Evolutionary conservation across 2,329 filamentous ascomycete genomes (phyloP).

Genomic region (Pezicula radicicola): DNA sequence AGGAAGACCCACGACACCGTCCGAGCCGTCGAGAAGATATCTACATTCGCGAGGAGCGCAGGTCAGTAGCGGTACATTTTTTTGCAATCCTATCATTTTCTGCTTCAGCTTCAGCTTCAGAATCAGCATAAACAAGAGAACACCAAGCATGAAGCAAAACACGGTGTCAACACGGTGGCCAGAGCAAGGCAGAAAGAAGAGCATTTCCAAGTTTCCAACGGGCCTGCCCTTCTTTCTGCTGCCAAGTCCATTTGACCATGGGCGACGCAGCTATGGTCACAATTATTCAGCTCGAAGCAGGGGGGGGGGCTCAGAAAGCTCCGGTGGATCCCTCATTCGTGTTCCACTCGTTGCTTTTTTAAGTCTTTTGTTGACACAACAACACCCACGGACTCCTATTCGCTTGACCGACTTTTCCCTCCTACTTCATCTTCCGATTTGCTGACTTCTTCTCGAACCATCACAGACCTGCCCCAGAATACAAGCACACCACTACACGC

Average conservation of each 20-base stretch:
- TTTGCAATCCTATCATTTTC: not conserved
- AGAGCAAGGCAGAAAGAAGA: no score
- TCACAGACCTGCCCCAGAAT: constrained; percentile 27
- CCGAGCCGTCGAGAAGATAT: constrained; percentile 58
- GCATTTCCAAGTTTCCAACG: no score
- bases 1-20: constrained; percentile 74
- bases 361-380: constrained; percentile 35
- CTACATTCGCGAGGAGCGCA: constrained; percentile 50
- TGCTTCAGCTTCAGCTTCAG: constrained; percentile 5
- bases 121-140: no score
- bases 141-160: no score
- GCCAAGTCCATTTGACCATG: no score
- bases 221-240: no score
- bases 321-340: not conserved
- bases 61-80: constrained; percentile 36
- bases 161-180: no score
- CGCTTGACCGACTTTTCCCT: not conserved
- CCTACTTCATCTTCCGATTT: constrained; percentile 15
- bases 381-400: constrained; percentile 29
- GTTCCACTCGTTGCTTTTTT: constrained; percentile 22
- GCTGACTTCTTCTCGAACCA: constrained; percentile 20
- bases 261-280: no score
- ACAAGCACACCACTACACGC: constrained; percentile 40
- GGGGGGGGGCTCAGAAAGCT: no score
- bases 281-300: no score